Percentiles rank a stretch among this genome's conserved stretches.
phyloP scores from a whole-genome alignment of 2,329 filamentous ascomycete species.

The Drechslera avenae region DNA sequence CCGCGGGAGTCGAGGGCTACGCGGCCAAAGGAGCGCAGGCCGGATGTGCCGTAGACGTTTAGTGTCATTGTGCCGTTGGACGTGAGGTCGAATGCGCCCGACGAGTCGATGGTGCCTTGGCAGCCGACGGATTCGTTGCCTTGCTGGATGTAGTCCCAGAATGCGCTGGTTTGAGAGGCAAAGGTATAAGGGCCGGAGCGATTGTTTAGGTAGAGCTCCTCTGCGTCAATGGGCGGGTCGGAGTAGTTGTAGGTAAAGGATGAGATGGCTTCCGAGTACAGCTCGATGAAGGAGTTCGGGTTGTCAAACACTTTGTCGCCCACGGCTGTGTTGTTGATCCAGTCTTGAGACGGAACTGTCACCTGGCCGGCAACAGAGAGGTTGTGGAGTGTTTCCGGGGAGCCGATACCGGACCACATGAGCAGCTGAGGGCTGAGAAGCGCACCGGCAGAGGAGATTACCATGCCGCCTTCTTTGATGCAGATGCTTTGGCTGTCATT shows the following conservation, averaged over 20 bases:
- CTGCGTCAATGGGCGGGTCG: slow-evolving; percentile 51
- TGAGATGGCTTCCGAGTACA: slow-evolving; percentile 51
- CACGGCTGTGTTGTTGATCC: slow-evolving; percentile 58
- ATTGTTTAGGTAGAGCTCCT: slow-evolving; percentile 54
- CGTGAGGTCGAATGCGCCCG: slow-evolving; percentile 51
- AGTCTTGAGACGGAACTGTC: slow-evolving; percentile 44
- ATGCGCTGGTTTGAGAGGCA: slow-evolving; percentile 59
- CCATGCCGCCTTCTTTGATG: slow-evolving; percentile 32
- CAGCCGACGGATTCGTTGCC: slow-evolving; percentile 53
- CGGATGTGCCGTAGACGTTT: slow-evolving; percentile 63
- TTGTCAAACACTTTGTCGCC: slow-evolving; percentile 61
- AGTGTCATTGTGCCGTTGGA: slow-evolving; percentile 58
- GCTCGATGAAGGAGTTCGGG: slow-evolving; percentile 61
- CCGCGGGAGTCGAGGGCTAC: slow-evolving; percentile 55
- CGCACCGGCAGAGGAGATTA: slow-evolving; percentile 42
- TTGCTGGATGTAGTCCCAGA: slow-evolving; percentile 57
- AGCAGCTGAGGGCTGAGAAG: slow-evolving; percentile 47
- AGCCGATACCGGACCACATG: slow-evolving; percentile 49
- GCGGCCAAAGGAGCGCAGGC: slow-evolving; percentile 56
- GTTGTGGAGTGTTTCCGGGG: slow-evolving; percentile 26
- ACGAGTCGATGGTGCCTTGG: slow-evolving; percentile 60
- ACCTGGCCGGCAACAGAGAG: slow-evolving; percentile 48
- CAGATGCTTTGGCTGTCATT: slow-evolving; percentile 38
- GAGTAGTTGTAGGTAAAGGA: slow-evolving; percentile 57
- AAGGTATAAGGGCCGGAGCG: slow-evolving; percentile 60